These are phyloP conservation scores for Tubosaeta sp. DNA, from an alignment of 768 basidiomycete genomes.

Conservation along the genomic window DNA sequence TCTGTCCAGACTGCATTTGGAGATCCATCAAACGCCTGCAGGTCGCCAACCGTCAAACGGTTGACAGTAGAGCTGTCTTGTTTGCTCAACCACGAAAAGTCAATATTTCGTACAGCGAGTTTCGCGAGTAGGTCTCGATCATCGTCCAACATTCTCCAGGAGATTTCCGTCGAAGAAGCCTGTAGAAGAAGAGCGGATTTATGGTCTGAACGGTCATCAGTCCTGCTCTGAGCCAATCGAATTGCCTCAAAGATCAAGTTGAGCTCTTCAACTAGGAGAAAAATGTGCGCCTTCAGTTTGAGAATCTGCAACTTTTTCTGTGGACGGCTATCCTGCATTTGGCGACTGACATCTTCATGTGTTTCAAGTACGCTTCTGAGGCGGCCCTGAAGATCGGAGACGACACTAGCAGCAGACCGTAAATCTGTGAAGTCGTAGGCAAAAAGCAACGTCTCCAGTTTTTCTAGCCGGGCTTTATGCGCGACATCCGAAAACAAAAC, in stretches of 20 bases:
- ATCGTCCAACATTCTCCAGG: slow-evolving; percentile 87
- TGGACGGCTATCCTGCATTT: slow-evolving; percentile 28
- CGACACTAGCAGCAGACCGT: slow-evolving; percentile 62
- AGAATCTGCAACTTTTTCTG: slow-evolving; percentile 53
- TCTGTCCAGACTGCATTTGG: slow-evolving; percentile 82
- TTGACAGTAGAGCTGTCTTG: slow-evolving; percentile 86
- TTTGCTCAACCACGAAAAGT: slow-evolving; percentile 80
- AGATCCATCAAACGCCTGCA: slow-evolving; percentile 84
- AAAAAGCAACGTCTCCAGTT: slow-evolving; percentile 77
- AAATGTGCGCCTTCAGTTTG: slow-evolving; percentile 67
- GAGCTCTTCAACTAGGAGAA: slow-evolving; percentile 72
- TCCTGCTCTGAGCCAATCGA: slow-evolving; percentile 75
- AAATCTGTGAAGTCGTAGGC: slow-evolving; percentile 86
- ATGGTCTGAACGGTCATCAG: slow-evolving; percentile 58
- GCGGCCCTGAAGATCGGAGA: slow-evolving; percentile 67
- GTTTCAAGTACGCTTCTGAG: slow-evolving; percentile 63
- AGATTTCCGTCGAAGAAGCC: slow-evolving; percentile 80
- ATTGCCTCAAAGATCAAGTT: slow-evolving; percentile 84
- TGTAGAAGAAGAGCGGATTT: slow-evolving; percentile 80
- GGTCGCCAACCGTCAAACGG: slow-evolving; percentile 66
- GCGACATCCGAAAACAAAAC: slow-evolving; percentile 87
- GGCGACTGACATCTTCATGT: slow-evolving; percentile 37
- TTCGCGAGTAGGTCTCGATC: slow-evolving; percentile 73
- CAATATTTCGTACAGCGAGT: slow-evolving; percentile 72
- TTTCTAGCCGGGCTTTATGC: slow-evolving; percentile 72